phyloP scores from a whole-genome alignment of 768 basidiomycete genomes.

The Rhizopogon roseolus region DNA sequence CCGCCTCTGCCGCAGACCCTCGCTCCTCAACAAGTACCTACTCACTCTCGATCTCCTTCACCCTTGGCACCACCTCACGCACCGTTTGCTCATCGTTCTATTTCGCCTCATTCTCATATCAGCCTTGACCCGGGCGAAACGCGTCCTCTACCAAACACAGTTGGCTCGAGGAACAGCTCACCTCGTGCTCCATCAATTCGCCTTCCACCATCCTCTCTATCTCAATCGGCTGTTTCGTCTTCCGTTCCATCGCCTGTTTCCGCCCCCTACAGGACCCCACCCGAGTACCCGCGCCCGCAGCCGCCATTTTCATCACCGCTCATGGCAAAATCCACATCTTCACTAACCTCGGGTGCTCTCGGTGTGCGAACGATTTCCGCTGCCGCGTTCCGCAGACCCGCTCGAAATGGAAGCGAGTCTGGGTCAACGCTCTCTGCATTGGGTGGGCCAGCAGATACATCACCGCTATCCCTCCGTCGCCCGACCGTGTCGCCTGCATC shows the following conservation, averaged over 20 bases:
- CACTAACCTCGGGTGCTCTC: constrained; percentile 24
- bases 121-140: constrained; percentile 1
- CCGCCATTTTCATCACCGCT: constrained; percentile 25
- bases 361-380: constrained; percentile 63
- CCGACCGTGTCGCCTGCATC: constrained; percentile 33
- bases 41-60: constrained; percentile 18
- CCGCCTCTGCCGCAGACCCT: constrained; percentile 1
- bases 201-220: constrained; percentile 1
- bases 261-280: constrained; percentile 39
- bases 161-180: constrained; percentile 1
- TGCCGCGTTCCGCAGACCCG: constrained; percentile 64
- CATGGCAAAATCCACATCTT: constrained; percentile 29
- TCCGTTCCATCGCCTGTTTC: neutral
- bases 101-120: constrained; percentile 34
- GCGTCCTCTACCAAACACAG: neutral
- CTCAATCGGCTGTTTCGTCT: constrained; percentile 1
- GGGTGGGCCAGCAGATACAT: constrained; percentile 35
- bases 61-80: constrained; percentile 33
- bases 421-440: constrained; percentile 9
- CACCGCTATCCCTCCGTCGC: constrained; percentile 45
- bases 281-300: constrained; percentile 39
- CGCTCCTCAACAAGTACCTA: constrained; percentile 1
- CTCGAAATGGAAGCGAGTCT: constrained; percentile 18
- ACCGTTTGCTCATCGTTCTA: constrained; percentile 33
- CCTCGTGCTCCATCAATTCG: constrained; percentile 9